These are phyloP conservation scores for Puccinia brachypodii DNA, from an alignment of 1,284 basidiomycete genomes.

Conservation along the genomic window DNA sequence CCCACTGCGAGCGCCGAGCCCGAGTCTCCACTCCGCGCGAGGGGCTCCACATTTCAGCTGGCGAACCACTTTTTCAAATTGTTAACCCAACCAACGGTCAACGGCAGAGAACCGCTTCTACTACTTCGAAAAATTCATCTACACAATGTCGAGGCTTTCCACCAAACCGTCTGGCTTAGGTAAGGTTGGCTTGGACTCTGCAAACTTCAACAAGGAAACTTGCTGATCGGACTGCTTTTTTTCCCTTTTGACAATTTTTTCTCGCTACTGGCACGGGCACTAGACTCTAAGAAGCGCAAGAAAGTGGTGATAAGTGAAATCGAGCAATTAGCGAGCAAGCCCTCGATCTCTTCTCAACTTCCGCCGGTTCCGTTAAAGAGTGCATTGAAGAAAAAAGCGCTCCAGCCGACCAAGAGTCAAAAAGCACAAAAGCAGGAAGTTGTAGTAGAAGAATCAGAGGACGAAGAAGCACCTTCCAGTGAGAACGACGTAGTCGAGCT, in stretches of 20 bases:
- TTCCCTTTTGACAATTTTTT: background rate
- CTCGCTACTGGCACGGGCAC: no score
- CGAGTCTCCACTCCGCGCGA: background rate
- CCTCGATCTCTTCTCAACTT: background rate
- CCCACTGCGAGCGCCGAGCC: background rate
- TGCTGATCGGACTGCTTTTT: background rate
- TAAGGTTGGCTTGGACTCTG: background rate
- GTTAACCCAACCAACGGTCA: background rate
- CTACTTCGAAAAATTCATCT: no score
- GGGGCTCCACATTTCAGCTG: background rate
- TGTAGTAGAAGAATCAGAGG: background rate
- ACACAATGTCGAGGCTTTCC: background rate
- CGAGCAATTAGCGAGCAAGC: background rate
- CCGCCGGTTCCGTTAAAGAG: background rate
- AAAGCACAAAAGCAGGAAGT: background rate
- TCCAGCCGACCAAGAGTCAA: background rate
- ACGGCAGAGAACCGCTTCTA: background rate
- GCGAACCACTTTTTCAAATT: background rate
- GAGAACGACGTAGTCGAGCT: conserved; percentile 1
- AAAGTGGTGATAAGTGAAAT: background rate
- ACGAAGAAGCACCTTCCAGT: background rate
- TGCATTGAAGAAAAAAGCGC: conserved; percentile 17
- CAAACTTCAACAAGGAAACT: background rate
- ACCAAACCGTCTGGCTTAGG: background rate
- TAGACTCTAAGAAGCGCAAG: background rate